Base-by-base conservation (phyloP, 768 basidiomycete species). In the Lactifluus pinguis region DNA sequence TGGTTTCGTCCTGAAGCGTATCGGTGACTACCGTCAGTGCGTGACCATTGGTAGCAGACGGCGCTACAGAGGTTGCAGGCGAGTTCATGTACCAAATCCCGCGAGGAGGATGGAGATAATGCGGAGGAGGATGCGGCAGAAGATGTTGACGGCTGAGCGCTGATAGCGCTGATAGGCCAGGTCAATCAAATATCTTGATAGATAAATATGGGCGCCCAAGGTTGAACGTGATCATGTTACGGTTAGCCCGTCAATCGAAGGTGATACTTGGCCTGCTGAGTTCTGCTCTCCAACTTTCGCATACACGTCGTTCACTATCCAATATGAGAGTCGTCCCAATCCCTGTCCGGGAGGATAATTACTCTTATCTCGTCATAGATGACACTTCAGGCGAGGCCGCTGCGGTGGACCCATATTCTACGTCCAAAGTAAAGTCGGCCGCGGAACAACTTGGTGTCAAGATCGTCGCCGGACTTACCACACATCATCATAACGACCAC, bases 401-500 rank as follows among this genome's bases (percentile, higher is more conserved):
- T 0, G 87, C 83, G 0, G 80, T 95, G 61, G 92, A 94, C 71
- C 84, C 87, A 0, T 93, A 79, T 69, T 89, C 93, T 66, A 81
- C 91, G 0, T 69, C 78, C 48, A 89, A 85, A 69, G 83, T 94
- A 3, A 69, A 77, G 39, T 80, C 76, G 0, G 83, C 80, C 1
- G 92, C 89, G 2, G 73, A 83, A 47, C 72, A 75, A 10, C 79
- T 82, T 42, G 83, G 78, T 9, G 86, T 92, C 29, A 70, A 79
- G 49, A 79, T 94, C 59, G 77, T 89, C 39, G 85, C 88, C 44
- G 80, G 76, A 25, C 78, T 98, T 66, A 97, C 92, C 13, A 98
- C 95, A 2, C 95, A 97, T 73, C 92, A 94, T 72, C 95, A 97
- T 72, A 68, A 78, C 64, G 95, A 98, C 75, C 93, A 94, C 71